Evolutionary conservation across 805 yeast species (phyloP), one percentile per base, ranked within the genome.

Genomic region (Sungouiella thailandica): DNA sequence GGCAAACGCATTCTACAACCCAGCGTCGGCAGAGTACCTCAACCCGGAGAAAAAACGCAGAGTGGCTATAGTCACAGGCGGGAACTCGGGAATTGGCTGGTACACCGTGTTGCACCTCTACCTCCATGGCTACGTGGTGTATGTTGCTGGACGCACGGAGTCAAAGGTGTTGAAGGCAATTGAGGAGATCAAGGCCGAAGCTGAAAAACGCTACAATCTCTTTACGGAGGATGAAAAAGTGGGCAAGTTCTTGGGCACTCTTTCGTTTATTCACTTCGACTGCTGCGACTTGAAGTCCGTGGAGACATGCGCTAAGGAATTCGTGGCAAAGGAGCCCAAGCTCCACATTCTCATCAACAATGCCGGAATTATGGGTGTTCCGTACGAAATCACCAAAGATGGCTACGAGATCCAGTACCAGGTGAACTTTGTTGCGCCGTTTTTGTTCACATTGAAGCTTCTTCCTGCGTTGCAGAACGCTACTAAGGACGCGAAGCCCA

Each of bases 301-400:
- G 15, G 39, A 28, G n/a, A 18, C 25, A 8, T 43, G 48, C 17
- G 65, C 58, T 5, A 40, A 45, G 3, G 44, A 38, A 7, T 57
- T 64, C 29, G 20, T 28, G 9, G 23, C 32, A 11, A 39, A 41
- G 8, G 71, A 64, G 39, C 30, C 42, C 1, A 42, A 45, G 17
- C 42, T 65, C 19, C 58, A 65, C 31, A 32, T 63, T 17, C 54
- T 65, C 31, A 53, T 65, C 31, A 59, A 59, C 38, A 65, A 65
- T 44, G 71, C 70, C 4, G 70, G 71, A 1, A 31, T 65, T 10
- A 62, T 65, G 70, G 69, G 51, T 4, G 50, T 56, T n/a, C 68
- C 69, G 0, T 55, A 42, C 35, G 57, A 55, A 34, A 32, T 45
- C 23, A 62, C 70, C 7, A 52, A 52, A 30, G 70, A 65, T 40